Conservation (phyloP, 306 rosid species). For the Dalbergia oliveri region DNA sequence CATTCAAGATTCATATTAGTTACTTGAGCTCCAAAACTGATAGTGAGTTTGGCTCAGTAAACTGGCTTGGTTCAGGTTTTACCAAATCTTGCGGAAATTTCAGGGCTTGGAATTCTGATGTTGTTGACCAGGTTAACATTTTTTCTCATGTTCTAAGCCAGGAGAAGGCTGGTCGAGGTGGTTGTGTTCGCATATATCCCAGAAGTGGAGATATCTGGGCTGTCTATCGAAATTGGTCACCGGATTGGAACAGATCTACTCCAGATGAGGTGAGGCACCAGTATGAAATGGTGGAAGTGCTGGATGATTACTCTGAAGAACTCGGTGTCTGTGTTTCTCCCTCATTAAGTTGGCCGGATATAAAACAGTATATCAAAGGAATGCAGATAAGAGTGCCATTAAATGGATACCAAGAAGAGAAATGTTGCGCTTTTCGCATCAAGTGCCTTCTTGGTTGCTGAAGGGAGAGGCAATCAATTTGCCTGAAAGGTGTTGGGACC, state of each 20-base stretch:
- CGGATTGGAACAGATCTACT: constrained; percentile 85
- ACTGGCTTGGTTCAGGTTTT: constrained; percentile 92
- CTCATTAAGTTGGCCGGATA: constrained; percentile 85
- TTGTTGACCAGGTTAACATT: constrained; percentile 85
- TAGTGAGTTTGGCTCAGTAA: constrained; percentile 80
- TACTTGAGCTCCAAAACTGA: constrained; percentile 93
- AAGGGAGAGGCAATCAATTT: constrained; percentile 64
- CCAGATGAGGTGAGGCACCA: constrained; percentile 88
- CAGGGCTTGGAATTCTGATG: constrained; percentile 81
- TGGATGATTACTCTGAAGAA: constrained; percentile 92
- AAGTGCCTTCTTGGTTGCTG: constrained; percentile 90
- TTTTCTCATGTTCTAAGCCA: constrained; percentile 85
- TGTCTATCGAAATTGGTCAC: constrained; percentile 88
- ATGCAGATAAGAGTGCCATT: constrained; percentile 69
- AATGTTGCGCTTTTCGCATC: constrained; percentile 96
- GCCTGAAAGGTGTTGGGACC: constrained; percentile 91
- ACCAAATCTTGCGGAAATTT: constrained; percentile 98
- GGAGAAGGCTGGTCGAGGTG: constrained; percentile 94
- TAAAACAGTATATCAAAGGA: constrained; percentile 83
- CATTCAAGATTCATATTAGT: constrained; percentile 85
- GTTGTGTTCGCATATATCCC: constrained; percentile 89
- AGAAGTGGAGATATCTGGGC: constrained; percentile 93
- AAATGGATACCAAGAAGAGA: constrained; percentile 88
- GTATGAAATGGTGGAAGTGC: constrained; percentile 97
- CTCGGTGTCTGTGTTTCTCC: constrained; percentile 88